phyloP scores from a whole-genome alignment of 768 basidiomycete genomes.

The Amanita pallidorosea region DNA sequence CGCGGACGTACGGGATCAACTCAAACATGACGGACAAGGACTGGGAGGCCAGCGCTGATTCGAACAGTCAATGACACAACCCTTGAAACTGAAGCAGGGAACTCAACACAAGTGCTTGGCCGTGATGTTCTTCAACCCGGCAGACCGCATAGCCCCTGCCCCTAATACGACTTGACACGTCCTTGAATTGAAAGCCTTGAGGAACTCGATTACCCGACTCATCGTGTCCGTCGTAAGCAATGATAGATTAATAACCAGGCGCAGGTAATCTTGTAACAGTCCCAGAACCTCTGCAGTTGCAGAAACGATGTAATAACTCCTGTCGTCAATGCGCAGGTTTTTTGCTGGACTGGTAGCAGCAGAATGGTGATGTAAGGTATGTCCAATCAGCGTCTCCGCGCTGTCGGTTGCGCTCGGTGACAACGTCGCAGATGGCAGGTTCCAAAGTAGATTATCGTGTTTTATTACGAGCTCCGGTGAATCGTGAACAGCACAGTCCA shows the following conservation, averaged over 20 bases:
- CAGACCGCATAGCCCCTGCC: conserved; percentile 97
- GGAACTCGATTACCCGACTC: conserved; percentile 86
- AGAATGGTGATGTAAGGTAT: not conserved
- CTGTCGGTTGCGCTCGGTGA: not conserved
- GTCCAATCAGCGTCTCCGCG: not conserved
- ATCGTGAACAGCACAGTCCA: conserved; percentile 77
- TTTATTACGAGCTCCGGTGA: conserved; percentile 52
- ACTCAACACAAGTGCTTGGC: conserved; percentile 86
- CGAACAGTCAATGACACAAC: conserved; percentile 7
- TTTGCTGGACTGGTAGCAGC: conserved; percentile 26
- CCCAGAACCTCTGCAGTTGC: conserved; percentile 71
- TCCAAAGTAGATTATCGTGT: conserved; percentile 18
- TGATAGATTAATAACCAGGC: conserved; percentile 77
- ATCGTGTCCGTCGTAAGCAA: conserved; percentile 93
- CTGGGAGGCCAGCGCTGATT: conserved; percentile 85
- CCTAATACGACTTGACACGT: conserved; percentile 98
- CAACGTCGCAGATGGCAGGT: conserved; percentile 6
- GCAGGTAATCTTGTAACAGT: conserved; percentile 77
- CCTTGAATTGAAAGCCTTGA: conserved; percentile 96
- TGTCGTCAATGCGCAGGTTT: conserved; percentile 71
- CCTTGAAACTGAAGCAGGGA: not conserved
- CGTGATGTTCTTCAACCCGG: conserved; percentile 95
- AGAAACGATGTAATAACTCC: conserved; percentile 73
- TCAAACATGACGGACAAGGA: conserved; percentile 90
- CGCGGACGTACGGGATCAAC: conserved; percentile 91